Conservation (phyloP, 2,329 filamentous ascomycete genomes). For the Diaporthe vexans region DNA sequence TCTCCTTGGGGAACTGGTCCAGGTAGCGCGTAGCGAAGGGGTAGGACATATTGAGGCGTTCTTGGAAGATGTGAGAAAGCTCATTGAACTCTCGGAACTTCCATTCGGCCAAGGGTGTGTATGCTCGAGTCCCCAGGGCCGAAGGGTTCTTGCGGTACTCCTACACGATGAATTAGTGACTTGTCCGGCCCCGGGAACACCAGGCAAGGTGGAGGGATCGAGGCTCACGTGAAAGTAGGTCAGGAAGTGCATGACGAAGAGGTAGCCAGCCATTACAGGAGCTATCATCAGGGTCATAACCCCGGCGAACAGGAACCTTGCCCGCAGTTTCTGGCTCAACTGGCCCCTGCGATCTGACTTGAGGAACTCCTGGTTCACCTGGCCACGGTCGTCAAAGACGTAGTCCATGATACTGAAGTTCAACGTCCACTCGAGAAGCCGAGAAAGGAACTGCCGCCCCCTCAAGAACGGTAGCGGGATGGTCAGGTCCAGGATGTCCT, state of each 20-base stretch:
- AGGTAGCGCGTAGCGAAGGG: conserved; percentile 93
- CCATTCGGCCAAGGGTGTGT: conserved; percentile 95
- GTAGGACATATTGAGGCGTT: conserved; percentile 93
- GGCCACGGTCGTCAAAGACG: conserved; percentile 90
- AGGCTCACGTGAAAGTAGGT: conserved; percentile 87
- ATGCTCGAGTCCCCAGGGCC: conserved; percentile 87
- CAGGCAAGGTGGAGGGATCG: background rate
- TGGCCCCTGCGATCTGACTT: conserved; percentile 84
- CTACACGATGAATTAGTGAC: conserved; percentile 55
- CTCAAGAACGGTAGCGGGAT: conserved; percentile 87
- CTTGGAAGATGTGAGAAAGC: conserved; percentile 90
- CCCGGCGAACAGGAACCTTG: conserved; percentile 85
- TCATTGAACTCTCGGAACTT: conserved; percentile 99
- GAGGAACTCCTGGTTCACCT: conserved; percentile 88
- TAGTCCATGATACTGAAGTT: conserved; percentile 93
- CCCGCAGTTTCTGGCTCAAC: conserved; percentile 82
- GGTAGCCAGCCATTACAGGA: conserved; percentile 88
- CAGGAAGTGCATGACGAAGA: conserved; percentile 91
- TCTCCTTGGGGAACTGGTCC: conserved; percentile 96
- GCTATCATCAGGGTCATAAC: conserved; percentile 89
- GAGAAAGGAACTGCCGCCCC: conserved; percentile 86
- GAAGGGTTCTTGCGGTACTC: conserved; percentile 96
- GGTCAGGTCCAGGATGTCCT: conserved; percentile 90
- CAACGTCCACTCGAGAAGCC: conserved; percentile 92
- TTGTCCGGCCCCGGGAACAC: background rate